Conservation (phyloP, 2,329 filamentous ascomycete species). For the Dactylellina leptospora region DNA sequence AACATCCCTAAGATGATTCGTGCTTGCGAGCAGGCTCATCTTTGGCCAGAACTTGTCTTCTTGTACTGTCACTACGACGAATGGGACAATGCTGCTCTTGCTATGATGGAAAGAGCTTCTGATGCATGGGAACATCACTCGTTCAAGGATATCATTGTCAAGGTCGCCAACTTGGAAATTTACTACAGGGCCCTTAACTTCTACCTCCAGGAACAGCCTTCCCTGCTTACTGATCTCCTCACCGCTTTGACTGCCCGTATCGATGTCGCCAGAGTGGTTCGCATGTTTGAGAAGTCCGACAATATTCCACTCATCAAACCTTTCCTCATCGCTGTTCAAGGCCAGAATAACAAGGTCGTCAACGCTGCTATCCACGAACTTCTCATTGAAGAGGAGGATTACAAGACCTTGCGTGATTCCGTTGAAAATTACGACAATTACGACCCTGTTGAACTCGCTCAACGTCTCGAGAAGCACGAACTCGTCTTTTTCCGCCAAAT, state of each 20-base stretch:
- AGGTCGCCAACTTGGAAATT: conserved; percentile 98
- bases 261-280: conserved; percentile 92
- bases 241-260: conserved; percentile 91
- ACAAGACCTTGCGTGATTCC: conserved; percentile 97
- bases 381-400: conserved; percentile 97
- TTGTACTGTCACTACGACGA: conserved; percentile 98
- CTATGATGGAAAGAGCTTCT: conserved; percentile 96
- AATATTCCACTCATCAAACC: conserved; percentile 98
- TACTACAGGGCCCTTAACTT: conserved; percentile 78
- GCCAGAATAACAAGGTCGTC: conserved; percentile 96
- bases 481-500: conserved; percentile 99
- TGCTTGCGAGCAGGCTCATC: conserved; percentile 89
- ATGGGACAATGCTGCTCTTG: conserved; percentile 93
- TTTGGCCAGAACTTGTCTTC: conserved; percentile 98
- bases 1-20: conserved; percentile 98
- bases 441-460: conserved; percentile 89
- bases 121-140: conserved; percentile 99
- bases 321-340: conserved; percentile 94
- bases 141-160: conserved; percentile 98
- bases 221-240: conserved; percentile 91
- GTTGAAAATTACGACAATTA: conserved; percentile 99
- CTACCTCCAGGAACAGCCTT: conserved; percentile 87
- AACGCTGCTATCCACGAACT: conserved; percentile 98
- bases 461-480: conserved; percentile 94
- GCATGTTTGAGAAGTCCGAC: conserved; percentile 98